Conservation (phyloP, 768 basidiomycete genomes). For the Leccinum aurantiacum region DNA sequence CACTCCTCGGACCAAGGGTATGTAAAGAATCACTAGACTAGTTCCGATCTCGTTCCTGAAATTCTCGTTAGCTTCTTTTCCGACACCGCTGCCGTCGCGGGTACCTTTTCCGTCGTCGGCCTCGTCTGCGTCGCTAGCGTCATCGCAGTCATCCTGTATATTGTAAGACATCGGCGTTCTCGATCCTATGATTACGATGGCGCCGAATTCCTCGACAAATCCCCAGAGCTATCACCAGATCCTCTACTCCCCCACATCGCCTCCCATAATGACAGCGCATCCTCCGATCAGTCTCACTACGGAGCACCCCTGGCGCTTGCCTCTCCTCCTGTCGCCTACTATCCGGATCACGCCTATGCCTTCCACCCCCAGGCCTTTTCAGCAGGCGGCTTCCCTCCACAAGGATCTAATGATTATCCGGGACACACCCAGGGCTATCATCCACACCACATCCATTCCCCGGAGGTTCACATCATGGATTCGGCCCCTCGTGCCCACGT, state of each 20-base stretch:
- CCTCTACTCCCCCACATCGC: slow-evolving; percentile 11
- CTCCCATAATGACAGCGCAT: slow-evolving; percentile 15
- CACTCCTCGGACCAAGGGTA: slow-evolving; percentile 25
- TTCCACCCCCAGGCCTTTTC: slow-evolving; percentile 12
- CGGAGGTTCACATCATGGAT: slow-evolving; percentile 20
- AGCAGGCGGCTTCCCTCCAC: slow-evolving; percentile 7
- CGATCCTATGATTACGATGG: slow-evolving; percentile 25
- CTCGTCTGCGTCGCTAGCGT: slow-evolving; percentile 36
- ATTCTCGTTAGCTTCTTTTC: slow-evolving; percentile 41
- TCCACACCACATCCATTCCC: slow-evolving; percentile 27
- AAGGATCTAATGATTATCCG: not conserved
- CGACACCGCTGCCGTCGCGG: slow-evolving; percentile 47
- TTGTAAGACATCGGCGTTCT: slow-evolving; percentile 32
- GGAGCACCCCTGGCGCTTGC: slow-evolving; percentile 13
- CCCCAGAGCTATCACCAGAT: slow-evolving; percentile 8
- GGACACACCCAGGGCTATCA: slow-evolving; percentile 14
- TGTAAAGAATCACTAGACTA: not conserved
- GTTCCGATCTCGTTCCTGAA: not conserved
- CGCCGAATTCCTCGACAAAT: slow-evolving; percentile 30
- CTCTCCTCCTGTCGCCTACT: slow-evolving; percentile 22
- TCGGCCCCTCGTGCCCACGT: not conserved
- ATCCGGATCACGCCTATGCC: slow-evolving; percentile 21
- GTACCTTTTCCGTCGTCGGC: slow-evolving; percentile 43
- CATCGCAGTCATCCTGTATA: slow-evolving; percentile 28
- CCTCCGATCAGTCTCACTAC: slow-evolving; percentile 27